Conservation (phyloP, 176 grass and related monocot species). For the Puccinellia tenuiflora region DNA sequence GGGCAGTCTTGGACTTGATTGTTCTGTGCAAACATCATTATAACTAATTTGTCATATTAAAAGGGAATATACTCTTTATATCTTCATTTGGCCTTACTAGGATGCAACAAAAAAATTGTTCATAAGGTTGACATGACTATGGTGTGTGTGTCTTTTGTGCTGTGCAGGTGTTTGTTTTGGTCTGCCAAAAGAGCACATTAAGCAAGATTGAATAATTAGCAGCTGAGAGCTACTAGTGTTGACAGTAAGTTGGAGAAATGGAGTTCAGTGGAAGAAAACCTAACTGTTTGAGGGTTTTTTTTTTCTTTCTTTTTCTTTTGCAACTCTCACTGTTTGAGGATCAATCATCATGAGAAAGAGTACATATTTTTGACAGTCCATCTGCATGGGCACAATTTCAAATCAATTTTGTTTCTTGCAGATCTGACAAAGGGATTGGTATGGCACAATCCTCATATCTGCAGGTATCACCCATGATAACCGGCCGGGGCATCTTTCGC, state of each 20-base stretch:
- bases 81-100: too few relatives aligned
- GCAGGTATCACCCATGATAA: background rate
- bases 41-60: background rate
- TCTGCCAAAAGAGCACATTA: background rate
- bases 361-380: too few relatives aligned
- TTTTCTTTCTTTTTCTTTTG: too few relatives aligned
- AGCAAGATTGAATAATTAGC: background rate
- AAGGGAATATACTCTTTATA: too few relatives aligned
- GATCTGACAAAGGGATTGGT: too few relatives aligned
- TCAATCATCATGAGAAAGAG: too few relatives aligned
- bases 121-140: background rate
- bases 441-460: background rate
- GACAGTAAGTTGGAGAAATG: too few relatives aligned
- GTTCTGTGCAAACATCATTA: background rate
- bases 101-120: background rate
- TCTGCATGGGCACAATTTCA: too few relatives aligned
- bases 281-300: too few relatives aligned
- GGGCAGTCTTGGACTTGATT: background rate
- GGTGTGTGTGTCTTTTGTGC: background rate
- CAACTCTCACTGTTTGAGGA: too few relatives aligned
- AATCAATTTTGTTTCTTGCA: too few relatives aligned
- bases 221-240: background rate
- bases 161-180: background rate
- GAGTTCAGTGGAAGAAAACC: too few relatives aligned
- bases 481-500: background rate